Evolutionary conservation across 345 rosid species (phyloP).

Genomic region (Mallotus nudiflorus): DNA sequence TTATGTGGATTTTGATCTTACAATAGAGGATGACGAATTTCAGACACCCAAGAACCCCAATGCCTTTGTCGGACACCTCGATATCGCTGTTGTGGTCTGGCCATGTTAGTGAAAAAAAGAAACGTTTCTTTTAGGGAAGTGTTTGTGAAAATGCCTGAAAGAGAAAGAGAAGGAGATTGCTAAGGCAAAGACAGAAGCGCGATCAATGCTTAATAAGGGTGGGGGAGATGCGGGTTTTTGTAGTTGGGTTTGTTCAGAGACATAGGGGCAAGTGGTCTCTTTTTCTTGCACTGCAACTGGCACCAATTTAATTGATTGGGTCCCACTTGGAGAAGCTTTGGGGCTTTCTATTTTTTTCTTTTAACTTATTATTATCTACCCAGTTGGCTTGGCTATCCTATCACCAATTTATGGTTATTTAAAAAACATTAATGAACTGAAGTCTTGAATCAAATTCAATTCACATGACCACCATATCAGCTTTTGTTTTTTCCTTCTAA

Average conservation of each 20-base stretch:
- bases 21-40: slow-evolving; percentile 95
- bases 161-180: slow-evolving; percentile 11
- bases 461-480: slow-evolving; percentile 39
- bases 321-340: slow-evolving; percentile 41
- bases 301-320: slow-evolving; percentile 56
- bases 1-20: slow-evolving; percentile 29
- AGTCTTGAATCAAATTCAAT: slow-evolving; percentile 37
- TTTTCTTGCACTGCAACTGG: slow-evolving; percentile 44
- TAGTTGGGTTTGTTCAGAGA: slow-evolving; percentile 42
- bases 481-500: neutral
- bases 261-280: slow-evolving; percentile 23
- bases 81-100: slow-evolving; percentile 92
- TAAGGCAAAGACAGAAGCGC: slow-evolving; percentile 5
- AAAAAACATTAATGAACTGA: slow-evolving; percentile 35
- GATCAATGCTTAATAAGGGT: slow-evolving; percentile 23
- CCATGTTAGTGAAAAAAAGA: slow-evolving; percentile 45
- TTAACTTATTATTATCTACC: neutral
- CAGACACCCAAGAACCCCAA: slow-evolving; percentile 99
- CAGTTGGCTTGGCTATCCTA: slow-evolving; percentile 45
- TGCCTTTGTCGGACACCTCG: slow-evolving; percentile 98
- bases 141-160: slow-evolving; percentile 48
- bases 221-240: slow-evolving; percentile 52
- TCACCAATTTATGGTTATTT: slow-evolving; percentile 35
- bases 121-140: slow-evolving; percentile 25
- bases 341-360: slow-evolving; percentile 14